These are phyloP conservation scores for Castanea sativa DNA, from an alignment of 306 rosid species.

Conservation along the genomic window DNA sequence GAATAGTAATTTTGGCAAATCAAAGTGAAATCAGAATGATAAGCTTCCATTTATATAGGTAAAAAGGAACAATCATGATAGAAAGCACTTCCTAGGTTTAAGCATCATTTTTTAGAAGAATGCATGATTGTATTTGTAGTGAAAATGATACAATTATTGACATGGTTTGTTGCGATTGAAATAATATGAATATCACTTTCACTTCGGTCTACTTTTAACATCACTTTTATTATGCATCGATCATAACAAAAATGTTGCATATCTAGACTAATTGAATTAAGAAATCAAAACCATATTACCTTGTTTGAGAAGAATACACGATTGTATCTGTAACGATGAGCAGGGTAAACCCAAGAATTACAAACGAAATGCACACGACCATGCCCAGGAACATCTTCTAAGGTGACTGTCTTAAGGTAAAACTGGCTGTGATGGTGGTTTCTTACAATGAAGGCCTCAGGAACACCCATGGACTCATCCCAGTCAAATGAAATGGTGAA, in stretches of 20 bases:
- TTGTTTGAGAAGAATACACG: slow-evolving; percentile 79
- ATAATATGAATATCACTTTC: too few species aligned
- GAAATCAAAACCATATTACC: slow-evolving; percentile 31
- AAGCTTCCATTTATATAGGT: not conserved
- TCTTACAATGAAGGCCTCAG: slow-evolving; percentile 62
- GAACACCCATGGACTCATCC: slow-evolving; percentile 75
- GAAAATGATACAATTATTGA: not conserved
- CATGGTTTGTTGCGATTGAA: not conserved
- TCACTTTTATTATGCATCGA: too few species aligned
- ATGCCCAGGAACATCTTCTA: slow-evolving; percentile 64
- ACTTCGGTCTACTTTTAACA: too few species aligned
- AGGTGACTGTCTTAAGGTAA: slow-evolving; percentile 62
- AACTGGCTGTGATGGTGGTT: slow-evolving; percentile 78
- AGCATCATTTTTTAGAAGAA: not conserved
- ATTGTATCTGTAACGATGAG: slow-evolving; percentile 54
- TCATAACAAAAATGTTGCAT: too few species aligned
- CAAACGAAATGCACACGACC: slow-evolving; percentile 64
- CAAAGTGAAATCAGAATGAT: not conserved
- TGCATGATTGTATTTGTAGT: too few species aligned
- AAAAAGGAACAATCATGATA: not conserved
- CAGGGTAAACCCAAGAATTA: slow-evolving; percentile 93
- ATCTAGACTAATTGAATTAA: not conserved
- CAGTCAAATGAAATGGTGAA: slow-evolving; percentile 55
- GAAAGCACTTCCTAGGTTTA: not conserved
- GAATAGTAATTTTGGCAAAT: too few species aligned